Base-by-base conservation (phyloP, 2,329 filamentous ascomycete genomes). In the Cercospora janseana region DNA sequence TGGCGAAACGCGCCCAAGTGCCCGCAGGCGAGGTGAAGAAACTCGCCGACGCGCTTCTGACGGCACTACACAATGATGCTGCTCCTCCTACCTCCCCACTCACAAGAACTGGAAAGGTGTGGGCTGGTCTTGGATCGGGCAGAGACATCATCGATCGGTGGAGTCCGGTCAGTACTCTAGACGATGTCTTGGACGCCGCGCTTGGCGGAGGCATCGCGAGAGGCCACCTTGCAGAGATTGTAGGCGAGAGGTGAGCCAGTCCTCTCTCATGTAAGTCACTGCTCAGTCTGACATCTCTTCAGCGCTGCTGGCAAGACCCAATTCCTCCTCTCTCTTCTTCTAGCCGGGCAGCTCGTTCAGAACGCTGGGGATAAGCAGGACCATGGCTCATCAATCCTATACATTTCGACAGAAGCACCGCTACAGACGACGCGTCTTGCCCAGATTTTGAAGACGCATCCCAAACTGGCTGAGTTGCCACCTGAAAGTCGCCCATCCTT, bases 221-320 rank as follows among this genome's bases (percentile, higher is more conserved):
- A 2, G 87, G 90, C 38, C 86, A 86, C 69, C 76, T 98, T 63
- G 90, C 88, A 6, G 93, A 98, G 69, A 79, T 98, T 54, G 87
- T 89, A 1, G 93, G 93, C 51, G 93, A 97, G 74, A 95, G 89
- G 83, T 83, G 67, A 31, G 55, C 34, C 28, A 9, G 9, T 28
- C 31, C 44, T 15, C 13, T 16, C n/a, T 1, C 49, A 52, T 42
- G 48, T 47, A 53, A 47, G 20, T 54, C 26, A 27, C 28, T 4
- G 23, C 13, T 10, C 23, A 18, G 2, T 53, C 52, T 55, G 23
- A 55, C 49, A 29, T 45, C 15, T 15, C 23, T 24, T 26, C 58
- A 87, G 84, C 65, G 93, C 91, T 61, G 87, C 85, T 58, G 93
- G 92, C 63, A 98, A 98, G 78, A 96, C 93, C 1, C 93, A 98